These are phyloP conservation scores for Aspergillus flavus DNA, from an alignment of 2,329 filamentous ascomycete species.

Conservation along the genomic window DNA sequence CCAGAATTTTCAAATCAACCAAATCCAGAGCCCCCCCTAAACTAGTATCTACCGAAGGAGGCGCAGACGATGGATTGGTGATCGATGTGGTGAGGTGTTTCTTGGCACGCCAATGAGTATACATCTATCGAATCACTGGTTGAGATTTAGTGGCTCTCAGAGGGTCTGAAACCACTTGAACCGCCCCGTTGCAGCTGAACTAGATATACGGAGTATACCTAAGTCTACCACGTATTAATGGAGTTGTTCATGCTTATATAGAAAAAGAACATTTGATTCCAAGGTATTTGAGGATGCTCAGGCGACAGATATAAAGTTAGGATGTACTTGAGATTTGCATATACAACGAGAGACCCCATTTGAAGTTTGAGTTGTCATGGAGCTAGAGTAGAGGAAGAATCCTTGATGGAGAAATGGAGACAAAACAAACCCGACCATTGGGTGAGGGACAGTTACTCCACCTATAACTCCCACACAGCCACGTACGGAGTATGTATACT, in stretches of 20 bases:
- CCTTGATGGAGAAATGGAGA: not conserved
- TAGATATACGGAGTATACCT: too few relatives aligned
- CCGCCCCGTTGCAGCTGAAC: not conserved
- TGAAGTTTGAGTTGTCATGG: too few relatives aligned
- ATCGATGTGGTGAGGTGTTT: not conserved
- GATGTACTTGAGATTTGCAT: too few relatives aligned
- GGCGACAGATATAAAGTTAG: too few relatives aligned
- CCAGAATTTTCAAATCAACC: not conserved
- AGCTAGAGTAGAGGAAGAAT: not conserved
- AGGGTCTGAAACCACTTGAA: not conserved
- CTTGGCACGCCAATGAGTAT: conserved; percentile 1
- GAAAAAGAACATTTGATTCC: too few relatives aligned
- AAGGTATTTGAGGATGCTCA: too few relatives aligned
- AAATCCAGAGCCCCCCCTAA: not conserved
- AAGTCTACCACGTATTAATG: too few relatives aligned
- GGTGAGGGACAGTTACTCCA: not conserved
- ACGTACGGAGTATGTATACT: not conserved
- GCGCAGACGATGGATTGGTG: not conserved
- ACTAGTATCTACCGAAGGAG: not conserved
- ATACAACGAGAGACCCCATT: too few relatives aligned
- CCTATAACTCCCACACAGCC: not conserved
- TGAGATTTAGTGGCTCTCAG: not conserved
- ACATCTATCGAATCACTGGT: not conserved
- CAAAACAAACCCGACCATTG: not conserved
- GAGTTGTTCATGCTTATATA: too few relatives aligned